Evolutionary conservation across 2,329 filamentous ascomycete genomes (phyloP), one percentile per base, ranked within the genome.

Genomic region (Fusarium liriodendri): DNA sequence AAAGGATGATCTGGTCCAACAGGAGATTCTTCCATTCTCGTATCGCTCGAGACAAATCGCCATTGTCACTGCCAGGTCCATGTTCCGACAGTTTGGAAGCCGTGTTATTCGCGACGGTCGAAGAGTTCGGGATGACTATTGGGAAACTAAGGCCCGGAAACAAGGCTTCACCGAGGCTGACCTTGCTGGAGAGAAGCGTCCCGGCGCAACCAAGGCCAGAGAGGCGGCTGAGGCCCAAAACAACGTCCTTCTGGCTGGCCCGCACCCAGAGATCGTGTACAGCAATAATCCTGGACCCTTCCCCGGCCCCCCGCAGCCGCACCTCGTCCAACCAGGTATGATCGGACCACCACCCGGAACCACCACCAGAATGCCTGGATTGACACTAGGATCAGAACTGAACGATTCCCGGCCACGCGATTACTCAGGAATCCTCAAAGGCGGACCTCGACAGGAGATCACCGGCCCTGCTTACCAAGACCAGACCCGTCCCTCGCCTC

Each of bases 151-250:
- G 84, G 97, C 97, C 9, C 90, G 94, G 57, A 99, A 98, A 84
- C 97, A 99, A 83, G 97, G 97, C 13, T 99, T 99, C 81, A 99
- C 97, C 1, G 97, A 99, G 82, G 95, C 97, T 72, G 97, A 99
- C 82, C 88, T 95, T 60, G 97, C 97, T 5, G 97, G 97, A 45
- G 97, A 99, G 84, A 98, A 99, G 87, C 89, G 97, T 73, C 97
- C 97, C 7, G 97, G 97, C 63, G 95, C 94, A 42, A 92, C 95
- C 67, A 98, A 97, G 85, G 93, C 94, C 70, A 89, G 96, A 79
- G 94, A 98, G 84, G 93, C 94, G 50, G 92, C 93, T 14, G 92
- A 93, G 62, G 93, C 93, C 85, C 75, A 77, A 79, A 90, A 87
- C 76, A 90, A 89, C 58, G 89, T 89, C 69, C 78, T 91, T 62